A percentile compares a stretch with the other conserved stretches of the same genome.
These are phyloP conservation scores for Canna indica DNA, from an alignment of 176 grass and related monocot genomes.

Conservation along the genomic window DNA sequence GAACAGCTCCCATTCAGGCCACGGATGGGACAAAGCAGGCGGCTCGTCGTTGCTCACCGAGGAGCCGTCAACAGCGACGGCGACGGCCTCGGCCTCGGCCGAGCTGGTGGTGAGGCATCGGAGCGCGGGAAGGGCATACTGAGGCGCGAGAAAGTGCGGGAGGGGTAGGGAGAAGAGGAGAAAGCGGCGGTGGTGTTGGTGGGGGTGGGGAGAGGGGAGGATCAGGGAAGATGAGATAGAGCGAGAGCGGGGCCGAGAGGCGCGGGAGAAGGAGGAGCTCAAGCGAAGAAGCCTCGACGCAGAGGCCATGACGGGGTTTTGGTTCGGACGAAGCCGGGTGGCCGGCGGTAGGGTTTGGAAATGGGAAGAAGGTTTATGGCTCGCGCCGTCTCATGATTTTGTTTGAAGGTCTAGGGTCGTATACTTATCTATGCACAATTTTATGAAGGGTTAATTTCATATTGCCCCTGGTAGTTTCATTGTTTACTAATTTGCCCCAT, in stretches of 20 bases:
- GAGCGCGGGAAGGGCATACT: background rate
- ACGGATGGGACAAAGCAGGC: slow-evolving; percentile 35
- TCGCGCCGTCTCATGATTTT: background rate
- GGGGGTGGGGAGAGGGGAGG: background rate
- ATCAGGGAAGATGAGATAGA: background rate
- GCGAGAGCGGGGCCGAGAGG: background rate
- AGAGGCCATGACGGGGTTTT: background rate
- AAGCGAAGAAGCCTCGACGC: background rate
- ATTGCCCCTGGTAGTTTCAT: too few species aligned
- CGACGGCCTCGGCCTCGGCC: background rate
- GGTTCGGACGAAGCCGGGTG: background rate
- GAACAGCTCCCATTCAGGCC: slow-evolving; percentile 80
- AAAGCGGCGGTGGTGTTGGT: background rate
- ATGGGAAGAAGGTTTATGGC: background rate
- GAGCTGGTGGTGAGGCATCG: background rate
- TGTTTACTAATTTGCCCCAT: too few species aligned
- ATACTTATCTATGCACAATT: too few species aligned
- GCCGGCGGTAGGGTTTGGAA: background rate
- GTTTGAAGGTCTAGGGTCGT: too few species aligned
- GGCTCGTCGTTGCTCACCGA: background rate
- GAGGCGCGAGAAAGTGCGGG: background rate
- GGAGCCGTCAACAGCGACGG: background rate
- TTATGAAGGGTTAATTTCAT: too few species aligned
- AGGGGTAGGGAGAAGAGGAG: background rate
- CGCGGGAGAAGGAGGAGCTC: background rate